phyloP scores from a whole-genome alignment of 2,329 filamentous ascomycete genomes.

The Alternaria brassicicola region DNA sequence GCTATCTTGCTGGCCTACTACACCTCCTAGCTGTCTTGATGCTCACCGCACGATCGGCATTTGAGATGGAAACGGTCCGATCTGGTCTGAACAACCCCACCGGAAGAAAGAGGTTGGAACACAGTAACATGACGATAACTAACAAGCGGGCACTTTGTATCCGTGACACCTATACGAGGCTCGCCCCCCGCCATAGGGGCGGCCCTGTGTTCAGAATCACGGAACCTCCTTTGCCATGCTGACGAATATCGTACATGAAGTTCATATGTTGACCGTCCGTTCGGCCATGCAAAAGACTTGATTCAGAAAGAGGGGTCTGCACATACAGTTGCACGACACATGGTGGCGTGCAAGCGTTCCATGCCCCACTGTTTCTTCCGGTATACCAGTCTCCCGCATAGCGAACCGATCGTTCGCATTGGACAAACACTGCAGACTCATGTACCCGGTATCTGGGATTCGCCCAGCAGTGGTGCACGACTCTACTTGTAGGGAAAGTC shows the following conservation, averaged over 20 bases:
- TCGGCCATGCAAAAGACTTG: slow-evolving; percentile 14
- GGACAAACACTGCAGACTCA: slow-evolving; percentile 1
- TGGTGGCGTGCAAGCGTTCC: slow-evolving; percentile 14
- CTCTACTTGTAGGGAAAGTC: not conserved
- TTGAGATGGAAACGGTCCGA: slow-evolving; percentile 13
- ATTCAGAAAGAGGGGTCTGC: slow-evolving; percentile 16
- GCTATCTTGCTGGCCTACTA: not conserved
- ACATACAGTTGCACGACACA: slow-evolving; percentile 13
- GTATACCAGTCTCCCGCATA: not conserved
- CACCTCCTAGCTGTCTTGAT: slow-evolving; percentile 11
- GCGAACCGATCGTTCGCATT: not conserved
- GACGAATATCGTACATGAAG: not conserved
- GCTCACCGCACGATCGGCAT: slow-evolving; percentile 10
- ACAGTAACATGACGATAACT: slow-evolving; percentile 34
- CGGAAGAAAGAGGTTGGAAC: slow-evolving; percentile 17
- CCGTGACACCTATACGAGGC: slow-evolving; percentile 29
- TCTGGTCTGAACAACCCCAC: slow-evolving; percentile 13
- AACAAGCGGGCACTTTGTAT: slow-evolving; percentile 32
- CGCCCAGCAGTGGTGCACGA: not conserved
- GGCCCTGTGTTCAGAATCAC: slow-evolving; percentile 10
- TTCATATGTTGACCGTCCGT: slow-evolving; percentile 1
- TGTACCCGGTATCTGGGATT: slow-evolving; percentile 13
- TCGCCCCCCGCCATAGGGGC: slow-evolving; percentile 21
- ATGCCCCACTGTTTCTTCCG: slow-evolving; percentile 8
- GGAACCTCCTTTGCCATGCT: not conserved